Percentiles rank a stretch among this genome's conserved stretches.
phyloP scores from a whole-genome alignment of 148 eudicot species.

The Dysphania ambrosioides region DNA sequence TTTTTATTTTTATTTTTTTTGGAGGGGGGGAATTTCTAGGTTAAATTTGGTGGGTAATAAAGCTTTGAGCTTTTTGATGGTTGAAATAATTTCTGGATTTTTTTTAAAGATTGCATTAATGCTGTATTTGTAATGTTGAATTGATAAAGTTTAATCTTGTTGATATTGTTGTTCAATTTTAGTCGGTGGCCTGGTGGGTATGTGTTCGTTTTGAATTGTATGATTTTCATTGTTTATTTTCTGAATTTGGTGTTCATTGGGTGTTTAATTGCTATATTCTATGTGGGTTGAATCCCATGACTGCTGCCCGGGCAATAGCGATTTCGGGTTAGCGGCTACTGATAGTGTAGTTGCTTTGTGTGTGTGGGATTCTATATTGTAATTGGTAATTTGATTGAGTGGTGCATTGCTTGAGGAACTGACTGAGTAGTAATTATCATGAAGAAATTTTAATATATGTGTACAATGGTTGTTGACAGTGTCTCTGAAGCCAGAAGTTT shows the following conservation, averaged over 20 bases:
- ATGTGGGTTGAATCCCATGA: not conserved
- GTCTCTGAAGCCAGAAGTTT: constrained; percentile 90
- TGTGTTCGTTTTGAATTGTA: not conserved
- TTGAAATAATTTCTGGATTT: not conserved
- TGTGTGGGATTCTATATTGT: too few relatives aligned
- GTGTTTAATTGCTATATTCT: not conserved
- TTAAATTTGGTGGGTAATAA: not conserved
- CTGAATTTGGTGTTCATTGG: not conserved
- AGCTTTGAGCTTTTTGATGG: not conserved
- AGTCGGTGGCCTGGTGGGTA: not conserved
- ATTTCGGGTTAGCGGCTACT: not conserved
- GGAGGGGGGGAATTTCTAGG: too few relatives aligned
- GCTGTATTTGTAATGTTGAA: not conserved
- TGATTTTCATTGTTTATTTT: too few relatives aligned
- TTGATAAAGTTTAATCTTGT: not conserved
- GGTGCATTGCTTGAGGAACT: not conserved
- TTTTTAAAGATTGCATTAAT: not conserved
- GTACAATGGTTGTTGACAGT: constrained; percentile 43
- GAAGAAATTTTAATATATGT: too few relatives aligned
- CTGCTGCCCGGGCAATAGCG: not conserved
- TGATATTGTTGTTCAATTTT: not conserved
- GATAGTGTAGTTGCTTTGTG: not conserved
- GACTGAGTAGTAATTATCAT: not conserved
- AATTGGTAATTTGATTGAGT: too few relatives aligned
- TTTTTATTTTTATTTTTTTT: too few relatives aligned